A percentile compares a stretch with the other conserved stretches of the same genome.
Evolutionary conservation across 495 filamentous ascomycete genomes (phyloP).

Genomic region (Antarctomyces pellizariae): DNA sequence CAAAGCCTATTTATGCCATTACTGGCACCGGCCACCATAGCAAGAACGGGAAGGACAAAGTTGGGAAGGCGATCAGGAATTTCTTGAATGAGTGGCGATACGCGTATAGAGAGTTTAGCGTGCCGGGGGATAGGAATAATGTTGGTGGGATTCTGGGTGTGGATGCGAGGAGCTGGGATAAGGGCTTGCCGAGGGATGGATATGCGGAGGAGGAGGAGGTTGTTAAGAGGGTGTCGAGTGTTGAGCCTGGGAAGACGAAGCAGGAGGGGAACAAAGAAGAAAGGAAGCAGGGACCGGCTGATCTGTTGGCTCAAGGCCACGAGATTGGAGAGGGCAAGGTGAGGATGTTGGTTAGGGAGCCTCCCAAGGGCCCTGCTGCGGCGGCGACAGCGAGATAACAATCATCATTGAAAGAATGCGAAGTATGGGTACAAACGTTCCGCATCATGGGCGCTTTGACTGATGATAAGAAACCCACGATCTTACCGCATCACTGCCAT

Average conservation of each 20-base stretch:
- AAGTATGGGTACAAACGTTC: too few species aligned
- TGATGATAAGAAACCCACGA: too few species aligned
- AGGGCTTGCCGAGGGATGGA: constrained; percentile 28
- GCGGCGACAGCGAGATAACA: too few species aligned
- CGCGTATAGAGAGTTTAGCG: constrained; percentile 86
- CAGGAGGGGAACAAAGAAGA: constrained; percentile 26
- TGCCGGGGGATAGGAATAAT: constrained; percentile 72
- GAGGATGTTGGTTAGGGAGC: constrained; percentile 30
- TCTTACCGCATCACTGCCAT: too few species aligned
- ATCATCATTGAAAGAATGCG: too few species aligned
- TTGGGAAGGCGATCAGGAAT: constrained; percentile 74
- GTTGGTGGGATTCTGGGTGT: constrained; percentile 89
- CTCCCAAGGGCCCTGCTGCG: constrained; percentile 24
- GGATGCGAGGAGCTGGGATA: constrained; percentile 76
- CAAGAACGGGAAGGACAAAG: constrained; percentile 97
- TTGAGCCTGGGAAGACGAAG: constrained; percentile 18
- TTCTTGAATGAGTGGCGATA: constrained; percentile 95
- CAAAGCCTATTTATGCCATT: constrained; percentile 74
- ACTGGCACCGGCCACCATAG: constrained; percentile 94
- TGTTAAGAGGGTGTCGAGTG: constrained; percentile 9
- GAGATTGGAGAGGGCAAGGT: constrained; percentile 37
- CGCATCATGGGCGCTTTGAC: too few species aligned
- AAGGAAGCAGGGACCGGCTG: constrained; percentile 32
- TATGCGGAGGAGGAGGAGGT: constrained; percentile 9
- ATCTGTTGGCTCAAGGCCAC: constrained; percentile 32